Base-by-base conservation (phyloP, 768 basidiomycete species). In the Tricholoma matsutake region DNA sequence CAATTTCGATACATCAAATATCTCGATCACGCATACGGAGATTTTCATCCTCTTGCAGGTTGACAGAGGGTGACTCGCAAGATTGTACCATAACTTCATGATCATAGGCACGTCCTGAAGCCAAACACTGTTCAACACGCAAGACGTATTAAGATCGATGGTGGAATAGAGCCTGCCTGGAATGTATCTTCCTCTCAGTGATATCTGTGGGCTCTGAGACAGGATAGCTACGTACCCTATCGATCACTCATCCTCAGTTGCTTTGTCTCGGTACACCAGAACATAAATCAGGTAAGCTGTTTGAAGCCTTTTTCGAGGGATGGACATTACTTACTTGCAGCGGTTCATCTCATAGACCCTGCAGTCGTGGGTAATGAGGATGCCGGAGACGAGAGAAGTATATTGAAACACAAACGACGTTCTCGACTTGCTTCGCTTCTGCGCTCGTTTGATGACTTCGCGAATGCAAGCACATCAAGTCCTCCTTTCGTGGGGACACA, bases 91-190 rank as follows among this genome's bases (percentile, higher is more conserved):
- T 16, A 25, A 37, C n/a, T 16, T 52, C 47, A 18, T 20, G 18
- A 56, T 56, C 35, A 34, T 31, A 32, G 47, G 47, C 20, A 25
- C 25, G 25, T 25, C 25, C 32, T 43, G 20, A 34, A 18, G n/a
- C 49, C 55, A 61, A 56, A 61, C 55, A 57, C 20, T 11, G 5
- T 6, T 13, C 55, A 61, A 52, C 29, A 39, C 7, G 11, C 9
- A 34, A 10, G 20, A 13, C 28, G 10, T 52, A 61, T 61, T 11
- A 56, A 57, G 8, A 55, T 28, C 20, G 25, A 39, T 6, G 34
- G 2, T 57, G 18, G 32, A 13, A 29, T 29, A 4, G 51, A 4
- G 5, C 20, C 43, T 11, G 2, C 47, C 25, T 13, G 25, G 13
- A 16, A 4, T 22, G 18, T 20, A 3, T 14, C 20, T 25, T 14